Evolutionary conservation across 345 rosid species (phyloP), one percentile per base, ranked within the genome.

Genomic region (Eucalyptus viminalis): DNA sequence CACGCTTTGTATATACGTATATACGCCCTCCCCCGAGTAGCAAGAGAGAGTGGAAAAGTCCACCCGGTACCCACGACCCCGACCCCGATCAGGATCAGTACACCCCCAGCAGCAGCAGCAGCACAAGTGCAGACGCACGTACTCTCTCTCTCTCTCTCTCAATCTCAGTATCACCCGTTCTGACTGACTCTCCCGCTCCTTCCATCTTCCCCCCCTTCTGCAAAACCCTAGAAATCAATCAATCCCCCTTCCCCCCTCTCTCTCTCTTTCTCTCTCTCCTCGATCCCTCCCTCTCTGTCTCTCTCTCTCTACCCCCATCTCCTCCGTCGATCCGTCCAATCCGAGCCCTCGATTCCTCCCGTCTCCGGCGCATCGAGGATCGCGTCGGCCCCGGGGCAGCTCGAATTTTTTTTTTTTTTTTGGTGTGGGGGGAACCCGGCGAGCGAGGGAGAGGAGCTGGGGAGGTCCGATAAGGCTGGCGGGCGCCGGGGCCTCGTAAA

Each of bases 221-320:
- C 88, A 92, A 93, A 93, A 91, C 94, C 95, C 95, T 92, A 91
- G 90, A 53, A 24, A 43, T 90, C 92, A 88, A 88, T 50, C 88
- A 54, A n/a, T 37, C 47, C 14, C 72, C 24, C 31, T 2, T 4
- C 24, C 56, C 40, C 31, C 49, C 7, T 16, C 16, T 40, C 89
- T 11, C 49, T 34, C 45, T 12, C 17, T n/a, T 50, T 86, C 83
- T 17, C 87, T 17, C 87, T 27, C 87, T 86, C 72, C 47, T 72
- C 27, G 29, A 43, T 49, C 88, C 86, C 50, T 27, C 44, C 56
- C 88, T 21, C 44, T 21, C 49, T 40, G 6, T 40, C 43, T 40
- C 40, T 76, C 51, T 45, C 86, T 56, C 86, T 72, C 88, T 22
- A 25, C 51, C 89, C 47, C 51, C 19, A 34, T 83, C 54, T 50